Conservation (phyloP, 257 asterid genomes). For the Orobanche coerulescens region DNA sequence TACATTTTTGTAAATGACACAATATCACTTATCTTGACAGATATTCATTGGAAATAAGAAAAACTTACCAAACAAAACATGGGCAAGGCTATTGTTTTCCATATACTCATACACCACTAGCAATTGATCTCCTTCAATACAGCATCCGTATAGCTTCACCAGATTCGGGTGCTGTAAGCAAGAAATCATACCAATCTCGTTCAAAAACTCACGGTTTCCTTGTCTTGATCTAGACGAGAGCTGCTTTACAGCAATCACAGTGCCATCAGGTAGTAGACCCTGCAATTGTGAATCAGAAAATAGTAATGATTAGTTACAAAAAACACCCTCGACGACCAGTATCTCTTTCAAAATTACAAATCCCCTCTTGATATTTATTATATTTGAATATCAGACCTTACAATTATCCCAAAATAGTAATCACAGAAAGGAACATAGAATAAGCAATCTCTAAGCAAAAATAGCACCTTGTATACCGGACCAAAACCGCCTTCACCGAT, state of each 20-base stretch:
- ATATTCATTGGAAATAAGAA: not conserved
- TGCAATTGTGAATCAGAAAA: slow-evolving; percentile 28
- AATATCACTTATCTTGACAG: not conserved
- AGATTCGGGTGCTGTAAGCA: slow-evolving; percentile 77
- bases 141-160: slow-evolving; percentile 79
- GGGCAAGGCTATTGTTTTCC: slow-evolving; percentile 89
- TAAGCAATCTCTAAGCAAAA: not conserved
- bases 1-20: not conserved
- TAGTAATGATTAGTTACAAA: not conserved
- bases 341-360: no score
- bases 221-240: slow-evolving; percentile 75
- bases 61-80: slow-evolving; percentile 48
- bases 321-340: no score
- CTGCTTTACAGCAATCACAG: slow-evolving; percentile 74
- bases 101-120: slow-evolving; percentile 71
- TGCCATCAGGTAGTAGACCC: slow-evolving; percentile 71
- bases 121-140: slow-evolving; percentile 77
- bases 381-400: no score
- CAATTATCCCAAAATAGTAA: no score
- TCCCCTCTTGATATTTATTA: no score
- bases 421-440: not conserved
- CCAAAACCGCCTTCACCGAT: slow-evolving; percentile 98
- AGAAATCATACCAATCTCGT: slow-evolving; percentile 84
- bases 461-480: slow-evolving; percentile 70
- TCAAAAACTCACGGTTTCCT: slow-evolving; percentile 76